phyloP scores from a whole-genome alignment of 805 yeast species.

The Zygosaccharomyces rouxii region DNA sequence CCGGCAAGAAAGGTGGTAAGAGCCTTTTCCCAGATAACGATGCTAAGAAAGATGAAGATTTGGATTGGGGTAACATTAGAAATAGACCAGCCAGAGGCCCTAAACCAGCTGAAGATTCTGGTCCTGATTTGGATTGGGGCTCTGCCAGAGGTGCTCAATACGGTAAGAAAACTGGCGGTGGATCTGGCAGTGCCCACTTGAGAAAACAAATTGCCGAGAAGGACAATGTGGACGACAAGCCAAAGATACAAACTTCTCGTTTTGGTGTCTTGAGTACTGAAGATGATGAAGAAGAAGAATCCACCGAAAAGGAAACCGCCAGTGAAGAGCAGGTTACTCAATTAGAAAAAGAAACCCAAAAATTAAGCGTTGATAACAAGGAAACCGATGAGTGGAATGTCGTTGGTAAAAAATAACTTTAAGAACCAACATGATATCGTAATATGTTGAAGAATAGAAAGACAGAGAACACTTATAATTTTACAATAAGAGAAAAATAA shows the following conservation, averaged over 20 bases:
- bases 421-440: not conserved
- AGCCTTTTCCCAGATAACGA: constrained; percentile 32
- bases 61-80: constrained; percentile 40
- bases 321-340: constrained; percentile 22
- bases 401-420: constrained; percentile 39
- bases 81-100: constrained; percentile 31
- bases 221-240: constrained; percentile 31
- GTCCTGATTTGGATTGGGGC: constrained; percentile 34
- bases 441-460: not conserved
- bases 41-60: constrained; percentile 36
- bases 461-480: not conserved
- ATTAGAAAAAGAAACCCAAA: constrained; percentile 39
- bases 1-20: constrained; percentile 34
- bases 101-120: constrained; percentile 34
- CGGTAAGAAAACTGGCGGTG: constrained; percentile 33
- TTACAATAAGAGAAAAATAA: not conserved
- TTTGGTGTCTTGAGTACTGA: constrained; percentile 49
- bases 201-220: constrained; percentile 14
- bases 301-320: constrained; percentile 17
- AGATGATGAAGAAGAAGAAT: constrained; percentile 48
- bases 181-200: constrained; percentile 17
- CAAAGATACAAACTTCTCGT: constrained; percentile 41
- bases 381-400: constrained; percentile 44
- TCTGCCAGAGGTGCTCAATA: constrained; percentile 38
- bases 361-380: constrained; percentile 35